Evolutionary conservation across 345 rosid genomes (phyloP).

Genomic region (Sonneratia alba): DNA sequence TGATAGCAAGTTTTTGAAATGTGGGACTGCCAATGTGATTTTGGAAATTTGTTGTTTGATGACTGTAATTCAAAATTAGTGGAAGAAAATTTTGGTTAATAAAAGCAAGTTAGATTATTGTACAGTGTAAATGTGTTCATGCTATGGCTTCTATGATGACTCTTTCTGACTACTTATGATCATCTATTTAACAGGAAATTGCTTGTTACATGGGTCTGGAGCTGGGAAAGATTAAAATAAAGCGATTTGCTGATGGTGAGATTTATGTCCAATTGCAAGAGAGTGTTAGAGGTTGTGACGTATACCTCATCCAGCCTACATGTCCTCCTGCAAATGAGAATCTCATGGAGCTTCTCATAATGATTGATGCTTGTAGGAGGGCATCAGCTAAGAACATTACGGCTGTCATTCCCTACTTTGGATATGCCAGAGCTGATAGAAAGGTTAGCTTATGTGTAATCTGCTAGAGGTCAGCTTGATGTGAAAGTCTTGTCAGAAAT

Average conservation of each 20-base stretch:
- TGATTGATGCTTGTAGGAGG: slow-evolving; percentile 96
- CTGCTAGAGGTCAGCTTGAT: neutral
- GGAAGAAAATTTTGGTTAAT: neutral
- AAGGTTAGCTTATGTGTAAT: slow-evolving; percentile 35
- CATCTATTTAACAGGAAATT: slow-evolving; percentile 45
- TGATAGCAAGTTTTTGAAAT: neutral
- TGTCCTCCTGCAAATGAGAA: slow-evolving; percentile 98
- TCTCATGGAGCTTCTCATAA: slow-evolving; percentile 90
- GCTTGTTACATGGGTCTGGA: slow-evolving; percentile 93
- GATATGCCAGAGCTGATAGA: slow-evolving; percentile 95
- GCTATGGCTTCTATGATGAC: neutral
- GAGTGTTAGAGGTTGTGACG: slow-evolving; percentile 95
- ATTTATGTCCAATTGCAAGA: slow-evolving; percentile 94
- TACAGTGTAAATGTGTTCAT: neutral
- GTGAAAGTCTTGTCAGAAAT: neutral
- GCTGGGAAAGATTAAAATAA: slow-evolving; percentile 84
- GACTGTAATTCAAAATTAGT: neutral
- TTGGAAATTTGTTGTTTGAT: neutral
- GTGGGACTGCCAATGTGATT: no score
- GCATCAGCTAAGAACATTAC: slow-evolving; percentile 91
- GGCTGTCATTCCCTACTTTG: slow-evolving; percentile 94
- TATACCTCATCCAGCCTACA: slow-evolving; percentile 88
- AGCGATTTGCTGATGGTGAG: slow-evolving; percentile 94
- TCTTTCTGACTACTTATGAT: neutral
- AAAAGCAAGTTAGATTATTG: neutral